Evolutionary conservation across 306 rosid species (phyloP), one percentile per base, ranked within the genome.

Genomic region (Spatholobus suberectus): DNA sequence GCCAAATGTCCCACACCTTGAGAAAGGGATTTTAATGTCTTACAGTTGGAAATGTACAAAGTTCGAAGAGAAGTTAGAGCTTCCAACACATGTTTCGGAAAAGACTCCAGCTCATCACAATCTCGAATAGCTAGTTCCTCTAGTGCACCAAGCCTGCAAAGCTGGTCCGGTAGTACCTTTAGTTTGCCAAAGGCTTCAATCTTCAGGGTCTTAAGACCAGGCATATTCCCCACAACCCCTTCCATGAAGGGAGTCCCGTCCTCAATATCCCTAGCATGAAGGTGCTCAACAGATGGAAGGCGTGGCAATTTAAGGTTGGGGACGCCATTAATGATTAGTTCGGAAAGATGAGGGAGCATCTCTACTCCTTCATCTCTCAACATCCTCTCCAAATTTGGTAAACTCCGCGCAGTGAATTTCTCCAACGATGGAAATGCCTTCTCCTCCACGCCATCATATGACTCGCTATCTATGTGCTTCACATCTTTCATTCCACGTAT

Each of bases 341-440:
- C 1, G 8, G 77, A 72, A 47, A 72, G 62, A 26, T 0, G 63
- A 27, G 77, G 77, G 0, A 72, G 46, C 63, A 72, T 49, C 1
- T 49, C 77, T 8, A 72, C 43, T 27, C 44, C 24, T 27, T 72
- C 46, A 5, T 1, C 58, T 47, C 14, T 11, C 41, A 72, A 8
- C 17, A 74, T 35, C 34, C 58, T 44, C 37, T 63, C 81, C 9
- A 78, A 20, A 7, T 65, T 78, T 49, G 82, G 82, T 8, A 78
- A 46, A 0, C 6, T 2, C 0, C 0, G 1, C 46, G 62, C 8
- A 6, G 24, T 10, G 37, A 77, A 2, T 13, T 14, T 0, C 18
- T 77, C 15, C 65, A 77, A 77, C 1, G 75, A 77, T 15, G 6
- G 17, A 32, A 77, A 77, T 47, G 82, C 51, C 62, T 65, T 44